These are phyloP conservation scores for Neonectria sp. DNA, from an alignment of 2,329 filamentous ascomycete species.

Conservation along the genomic window DNA sequence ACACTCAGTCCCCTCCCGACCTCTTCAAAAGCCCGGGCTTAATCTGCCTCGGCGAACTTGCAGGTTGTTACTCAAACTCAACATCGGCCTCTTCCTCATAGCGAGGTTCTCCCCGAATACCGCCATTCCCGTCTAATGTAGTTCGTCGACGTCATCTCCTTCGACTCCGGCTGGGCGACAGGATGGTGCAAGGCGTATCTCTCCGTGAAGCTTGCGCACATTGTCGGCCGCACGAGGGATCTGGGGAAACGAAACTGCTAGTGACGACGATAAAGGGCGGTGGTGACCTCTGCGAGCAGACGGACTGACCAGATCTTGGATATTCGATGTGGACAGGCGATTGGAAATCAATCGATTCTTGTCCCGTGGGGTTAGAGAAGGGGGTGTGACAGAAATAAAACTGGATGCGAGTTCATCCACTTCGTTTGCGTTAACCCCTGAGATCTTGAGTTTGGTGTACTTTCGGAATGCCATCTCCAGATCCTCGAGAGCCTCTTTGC, in stretches of 20 bases:
- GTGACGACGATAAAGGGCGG: constrained; percentile 35
- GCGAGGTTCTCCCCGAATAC: neutral
- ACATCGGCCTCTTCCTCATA: neutral
- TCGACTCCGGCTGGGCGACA: constrained; percentile 44
- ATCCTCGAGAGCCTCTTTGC: constrained; percentile 58
- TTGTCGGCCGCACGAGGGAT: constrained; percentile 35
- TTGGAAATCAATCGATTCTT: constrained; percentile 47
- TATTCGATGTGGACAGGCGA: constrained; percentile 27
- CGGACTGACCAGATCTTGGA: constrained; percentile 33
- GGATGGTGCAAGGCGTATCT: constrained; percentile 45
- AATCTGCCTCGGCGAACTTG: too few relatives aligned
- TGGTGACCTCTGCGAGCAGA: constrained; percentile 22
- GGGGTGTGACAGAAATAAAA: constrained; percentile 27
- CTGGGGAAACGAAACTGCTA: constrained; percentile 17
- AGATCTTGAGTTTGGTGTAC: constrained; percentile 46
- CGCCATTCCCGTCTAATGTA: constrained; percentile 46
- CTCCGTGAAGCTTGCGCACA: constrained; percentile 36
- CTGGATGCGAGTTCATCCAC: constrained; percentile 51
- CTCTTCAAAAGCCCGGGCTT: neutral
- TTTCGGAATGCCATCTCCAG: constrained; percentile 54
- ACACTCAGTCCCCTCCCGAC: neutral
- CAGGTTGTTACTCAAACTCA: neutral
- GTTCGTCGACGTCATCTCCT: constrained; percentile 53
- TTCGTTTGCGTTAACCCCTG: constrained; percentile 36
- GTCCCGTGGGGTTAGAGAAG: constrained; percentile 44